A percentile compares a stretch with the other conserved stretches of the same genome.
phyloP scores from a whole-genome alignment of 768 basidiomycete species.

The Agaricus sinodeliciosus region DNA sequence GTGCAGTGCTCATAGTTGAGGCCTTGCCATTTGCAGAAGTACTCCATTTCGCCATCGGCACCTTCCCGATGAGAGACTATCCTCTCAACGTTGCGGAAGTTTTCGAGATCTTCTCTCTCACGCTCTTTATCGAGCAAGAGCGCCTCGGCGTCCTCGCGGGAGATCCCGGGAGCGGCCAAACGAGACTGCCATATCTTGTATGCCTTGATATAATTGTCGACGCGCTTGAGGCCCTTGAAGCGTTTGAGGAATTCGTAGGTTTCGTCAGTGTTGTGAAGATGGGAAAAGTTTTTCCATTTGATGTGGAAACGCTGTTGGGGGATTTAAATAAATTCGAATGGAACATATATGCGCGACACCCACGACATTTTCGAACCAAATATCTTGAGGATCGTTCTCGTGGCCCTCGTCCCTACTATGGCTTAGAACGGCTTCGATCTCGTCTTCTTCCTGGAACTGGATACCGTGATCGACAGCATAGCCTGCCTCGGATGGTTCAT shows the following conservation, averaged over 20 bases:
- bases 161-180: constrained; percentile 56
- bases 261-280: constrained; percentile 99
- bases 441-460: constrained; percentile 66
- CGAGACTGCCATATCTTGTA: constrained; percentile 70
- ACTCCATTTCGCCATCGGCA: constrained; percentile 57
- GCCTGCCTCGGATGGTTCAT: constrained; percentile 49
- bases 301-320: constrained; percentile 84
- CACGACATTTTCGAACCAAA: constrained; percentile 87
- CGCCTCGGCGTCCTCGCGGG: constrained; percentile 84
- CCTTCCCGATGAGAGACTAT: constrained; percentile 75
- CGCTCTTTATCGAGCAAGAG: constrained; percentile 88
- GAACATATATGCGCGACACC: constrained; percentile 9
- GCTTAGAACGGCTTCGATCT: constrained; percentile 87
- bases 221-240: constrained; percentile 92
- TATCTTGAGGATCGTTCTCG: constrained; percentile 68
- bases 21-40: constrained; percentile 96
- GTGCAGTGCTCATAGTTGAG: constrained; percentile 94
- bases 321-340: constrained; percentile 6
- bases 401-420: constrained; percentile 83
- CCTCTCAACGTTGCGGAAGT: constrained; percentile 87
- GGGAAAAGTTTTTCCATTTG: constrained; percentile 99
- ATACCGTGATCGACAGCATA: constrained; percentile 50
- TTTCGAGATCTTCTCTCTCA: constrained; percentile 86
- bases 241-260: constrained; percentile 93
- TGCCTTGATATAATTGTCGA: constrained; percentile 98